Percentiles rank a stretch among this genome's conserved stretches.
These are phyloP conservation scores for Rhodomyrtus psidioides DNA, from an alignment of 441 rosid species.

Conservation along the genomic window DNA sequence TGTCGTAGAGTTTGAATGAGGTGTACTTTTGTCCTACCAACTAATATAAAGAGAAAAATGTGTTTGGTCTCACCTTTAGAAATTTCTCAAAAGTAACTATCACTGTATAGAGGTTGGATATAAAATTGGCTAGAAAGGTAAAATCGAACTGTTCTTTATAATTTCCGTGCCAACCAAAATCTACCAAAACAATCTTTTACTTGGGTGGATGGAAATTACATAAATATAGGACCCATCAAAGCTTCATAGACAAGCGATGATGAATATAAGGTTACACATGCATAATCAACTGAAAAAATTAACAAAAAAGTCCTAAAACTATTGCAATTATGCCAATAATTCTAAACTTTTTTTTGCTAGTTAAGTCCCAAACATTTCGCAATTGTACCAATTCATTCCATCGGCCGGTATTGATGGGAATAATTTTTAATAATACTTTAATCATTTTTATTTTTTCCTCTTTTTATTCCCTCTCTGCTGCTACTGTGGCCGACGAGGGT, in stretches of 20 bases:
- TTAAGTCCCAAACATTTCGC: too few species aligned
- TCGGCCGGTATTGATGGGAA: too few species aligned
- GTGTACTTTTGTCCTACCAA: not conserved
- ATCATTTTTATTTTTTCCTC: too few species aligned
- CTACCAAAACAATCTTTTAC: not conserved
- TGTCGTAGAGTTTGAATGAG: not conserved
- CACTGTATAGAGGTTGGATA: not conserved
- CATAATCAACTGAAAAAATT: too few species aligned
- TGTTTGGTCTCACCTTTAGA: not conserved
- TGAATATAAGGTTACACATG: not conserved
- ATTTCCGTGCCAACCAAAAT: not conserved
- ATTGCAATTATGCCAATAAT: too few species aligned
- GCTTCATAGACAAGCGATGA: not conserved
- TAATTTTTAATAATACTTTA: too few species aligned
- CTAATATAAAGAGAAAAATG: not conserved
- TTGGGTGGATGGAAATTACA: not conserved
- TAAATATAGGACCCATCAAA: not conserved
- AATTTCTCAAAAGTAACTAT: not conserved
- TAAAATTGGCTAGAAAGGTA: not conserved
- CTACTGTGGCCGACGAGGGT: too few species aligned
- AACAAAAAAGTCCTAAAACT: too few species aligned
- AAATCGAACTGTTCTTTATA: not conserved
- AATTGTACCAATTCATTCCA: too few species aligned
- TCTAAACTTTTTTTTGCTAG: too few species aligned
- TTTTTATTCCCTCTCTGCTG: too few species aligned